Base-by-base conservation (phyloP, 108 stramenopile genomes). In the Fragilaria crotonensis region DNA sequence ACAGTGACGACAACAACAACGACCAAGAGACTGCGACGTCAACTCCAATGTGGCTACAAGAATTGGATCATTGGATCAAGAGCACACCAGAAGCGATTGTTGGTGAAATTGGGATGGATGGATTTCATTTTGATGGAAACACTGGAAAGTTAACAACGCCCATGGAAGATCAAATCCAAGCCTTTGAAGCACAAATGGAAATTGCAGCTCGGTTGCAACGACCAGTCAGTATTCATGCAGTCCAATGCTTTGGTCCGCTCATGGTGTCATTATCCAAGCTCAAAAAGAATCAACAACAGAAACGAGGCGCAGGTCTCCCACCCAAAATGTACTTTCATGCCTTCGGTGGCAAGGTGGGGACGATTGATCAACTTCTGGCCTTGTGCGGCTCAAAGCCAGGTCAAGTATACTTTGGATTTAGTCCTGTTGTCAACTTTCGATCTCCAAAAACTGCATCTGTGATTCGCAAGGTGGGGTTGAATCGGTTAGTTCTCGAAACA, bases 101-200 rank as follows among this genome's bases (percentile, higher is more conserved):
- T 2, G 91, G 91, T 18, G 91, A 93, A 73, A 87, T 93, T 58
- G 91, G 91, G 25, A 60, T 93, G 56, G 91, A 93, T 67, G 77
- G 81, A 7, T 89, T 82, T 80, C 67, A 83, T 75, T 70, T 77
- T 56, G 76, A 84, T 63, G 48, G 71, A 41, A 25, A 55, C 52
- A 77, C 85, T 55, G 60, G 71, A 47, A 33, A 75, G 21, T 54
- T 89, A 17, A 63, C 70, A 31, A 65, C 79, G 3, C 71, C 80
- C 2, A 80, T 93, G 77, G 64, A 76, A 4, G 22, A 54, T 7
- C 91, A 93, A 49, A 30, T 72, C 25, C 22, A 70, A 41, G 91
- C 84, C 25, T 81, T 93, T 55, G 66, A 76, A 48, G 31, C 58
- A 20, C 91, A 93, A 60, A 62, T 93, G 28, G 21, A 72, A 19